Percentiles rank a stretch among this genome's conserved stretches.
Evolutionary conservation across 2,329 filamentous ascomycete genomes (phyloP).

Genomic region (Nigrospora osmanthi): DNA sequence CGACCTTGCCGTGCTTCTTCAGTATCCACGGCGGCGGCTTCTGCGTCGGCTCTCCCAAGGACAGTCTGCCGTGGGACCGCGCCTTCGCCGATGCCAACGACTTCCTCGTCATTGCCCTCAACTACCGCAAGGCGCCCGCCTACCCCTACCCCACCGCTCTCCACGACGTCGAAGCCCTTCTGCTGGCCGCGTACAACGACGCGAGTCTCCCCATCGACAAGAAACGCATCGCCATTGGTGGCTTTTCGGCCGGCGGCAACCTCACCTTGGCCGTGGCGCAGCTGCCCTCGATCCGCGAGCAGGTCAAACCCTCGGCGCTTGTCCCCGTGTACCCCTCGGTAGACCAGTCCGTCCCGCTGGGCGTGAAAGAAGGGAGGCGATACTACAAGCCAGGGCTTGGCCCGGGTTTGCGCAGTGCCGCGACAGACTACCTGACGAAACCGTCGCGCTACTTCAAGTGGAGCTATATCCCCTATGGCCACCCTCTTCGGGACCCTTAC

Average conservation of each 20-base stretch:
- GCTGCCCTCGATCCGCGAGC: conserved; percentile 24
- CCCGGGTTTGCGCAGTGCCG: conserved; percentile 13
- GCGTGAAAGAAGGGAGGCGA: conserved; percentile 21
- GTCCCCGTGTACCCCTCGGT: conserved; percentile 30
- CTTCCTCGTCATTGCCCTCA: conserved; percentile 32
- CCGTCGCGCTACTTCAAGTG: conserved; percentile 28
- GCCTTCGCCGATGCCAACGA: conserved; percentile 27
- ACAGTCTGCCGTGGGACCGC: conserved; percentile 31
- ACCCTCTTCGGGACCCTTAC: conserved; percentile 26
- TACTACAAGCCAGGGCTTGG: conserved; percentile 26
- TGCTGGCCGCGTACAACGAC: conserved; percentile 29
- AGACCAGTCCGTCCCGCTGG: conserved; percentile 26
- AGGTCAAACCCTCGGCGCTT: conserved; percentile 19
- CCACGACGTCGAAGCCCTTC: conserved; percentile 30
- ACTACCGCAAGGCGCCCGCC: conserved; percentile 33
- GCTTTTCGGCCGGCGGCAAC: conserved; percentile 37
- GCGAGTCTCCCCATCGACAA: conserved; percentile 30
- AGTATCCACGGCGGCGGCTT: conserved; percentile 38
- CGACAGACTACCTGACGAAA: conserved; percentile 16
- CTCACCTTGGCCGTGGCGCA: conserved; percentile 29
- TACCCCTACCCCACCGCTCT: conserved; percentile 29
- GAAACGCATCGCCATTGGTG: conserved; percentile 28
- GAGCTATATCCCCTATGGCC: conserved; percentile 28
- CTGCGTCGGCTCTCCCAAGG: conserved; percentile 23
- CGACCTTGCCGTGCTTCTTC: conserved; percentile 27